phyloP scores from a whole-genome alignment of 805 yeast genomes.

The Yamadazyma olivae region DNA sequence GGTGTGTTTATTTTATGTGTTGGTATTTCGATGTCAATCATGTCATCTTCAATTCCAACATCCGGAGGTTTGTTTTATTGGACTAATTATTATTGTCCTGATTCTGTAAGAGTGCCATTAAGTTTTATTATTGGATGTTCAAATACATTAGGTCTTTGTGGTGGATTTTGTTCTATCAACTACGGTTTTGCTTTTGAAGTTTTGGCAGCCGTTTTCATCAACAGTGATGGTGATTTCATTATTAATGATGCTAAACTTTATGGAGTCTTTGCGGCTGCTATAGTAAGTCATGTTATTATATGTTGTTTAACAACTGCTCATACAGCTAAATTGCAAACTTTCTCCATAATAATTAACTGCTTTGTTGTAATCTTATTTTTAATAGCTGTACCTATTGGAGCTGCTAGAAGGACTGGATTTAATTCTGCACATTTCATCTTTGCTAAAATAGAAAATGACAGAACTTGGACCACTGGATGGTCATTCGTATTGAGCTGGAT shows the following conservation, averaged over 20 bases:
- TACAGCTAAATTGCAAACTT: slow-evolving; percentile 57
- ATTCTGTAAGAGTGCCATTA: slow-evolving; percentile 45
- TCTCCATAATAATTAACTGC: slow-evolving; percentile 54
- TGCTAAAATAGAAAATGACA: slow-evolving; percentile 46
- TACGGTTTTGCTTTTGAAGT: slow-evolving; percentile 66
- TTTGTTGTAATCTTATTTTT: slow-evolving; percentile 51
- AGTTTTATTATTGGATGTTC: slow-evolving; percentile 66
- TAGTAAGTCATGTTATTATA: slow-evolving; percentile 47
- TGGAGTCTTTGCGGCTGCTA: slow-evolving; percentile 65
- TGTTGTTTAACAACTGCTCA: slow-evolving; percentile 57
- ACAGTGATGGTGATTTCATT: slow-evolving; percentile 51
- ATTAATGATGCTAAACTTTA: slow-evolving; percentile 54
- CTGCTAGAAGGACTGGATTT: slow-evolving; percentile 22
- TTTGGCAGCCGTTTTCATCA: slow-evolving; percentile 55
- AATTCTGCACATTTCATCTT: slow-evolving; percentile 45
- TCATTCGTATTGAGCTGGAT: slow-evolving; percentile 54
- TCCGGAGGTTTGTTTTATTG: slow-evolving; percentile 63
- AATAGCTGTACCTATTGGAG: slow-evolving; percentile 66
- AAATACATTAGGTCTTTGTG: slow-evolving; percentile 63
- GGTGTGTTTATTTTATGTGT: slow-evolving; percentile 52
- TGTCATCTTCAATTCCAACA: slow-evolving; percentile 70
- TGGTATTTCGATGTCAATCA: slow-evolving; percentile 64
- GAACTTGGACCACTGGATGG: slow-evolving; percentile 44
- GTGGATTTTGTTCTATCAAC: slow-evolving; percentile 65
- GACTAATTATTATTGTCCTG: slow-evolving; percentile 60